Evolutionary conservation across 768 basidiomycete genomes (phyloP).

Genomic region (Pleurotus sapidus): DNA sequence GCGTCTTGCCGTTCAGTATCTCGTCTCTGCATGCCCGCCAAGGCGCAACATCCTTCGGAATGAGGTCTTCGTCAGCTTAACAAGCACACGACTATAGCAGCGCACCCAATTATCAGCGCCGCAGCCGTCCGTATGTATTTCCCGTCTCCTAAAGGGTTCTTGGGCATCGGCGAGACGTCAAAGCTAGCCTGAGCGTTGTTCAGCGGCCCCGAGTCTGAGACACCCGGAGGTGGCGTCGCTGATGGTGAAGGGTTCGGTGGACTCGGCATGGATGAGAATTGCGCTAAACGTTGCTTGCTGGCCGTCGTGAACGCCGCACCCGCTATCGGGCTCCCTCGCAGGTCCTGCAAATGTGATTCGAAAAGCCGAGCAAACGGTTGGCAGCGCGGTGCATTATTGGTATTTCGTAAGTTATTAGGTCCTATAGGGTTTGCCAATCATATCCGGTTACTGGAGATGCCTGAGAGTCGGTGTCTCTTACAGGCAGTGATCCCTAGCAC

Average conservation of each 20-base stretch:
- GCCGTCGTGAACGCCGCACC: background rate
- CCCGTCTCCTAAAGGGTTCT: slow-evolving; percentile 68
- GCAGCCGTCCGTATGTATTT: slow-evolving; percentile 71
- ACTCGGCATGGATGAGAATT: background rate
- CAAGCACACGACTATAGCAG: slow-evolving; percentile 5
- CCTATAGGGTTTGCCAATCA: background rate
- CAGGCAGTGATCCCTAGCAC: background rate
- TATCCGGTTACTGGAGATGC: background rate
- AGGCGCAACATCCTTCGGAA: background rate
- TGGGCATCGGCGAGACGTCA: slow-evolving; percentile 53
- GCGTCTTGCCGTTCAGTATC: slow-evolving; percentile 89
- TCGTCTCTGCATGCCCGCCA: slow-evolving; percentile 59
- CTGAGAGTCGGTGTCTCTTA: background rate
- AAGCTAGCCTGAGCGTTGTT: slow-evolving; percentile 26
- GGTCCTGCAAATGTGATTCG: slow-evolving; percentile 10
- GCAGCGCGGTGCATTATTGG: slow-evolving; percentile 2
- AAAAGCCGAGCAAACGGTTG: slow-evolving; percentile 10
- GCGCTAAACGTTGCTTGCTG: background rate
- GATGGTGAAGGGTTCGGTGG: background rate
- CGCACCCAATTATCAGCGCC: slow-evolving; percentile 74
- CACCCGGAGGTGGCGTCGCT: background rate
- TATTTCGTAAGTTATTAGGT: background rate
- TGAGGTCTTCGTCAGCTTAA: background rate
- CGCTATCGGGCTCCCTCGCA: background rate
- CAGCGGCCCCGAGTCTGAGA: background rate